phyloP scores from a whole-genome alignment of 768 basidiomycete genomes.

The Austroboletus eburneus region DNA sequence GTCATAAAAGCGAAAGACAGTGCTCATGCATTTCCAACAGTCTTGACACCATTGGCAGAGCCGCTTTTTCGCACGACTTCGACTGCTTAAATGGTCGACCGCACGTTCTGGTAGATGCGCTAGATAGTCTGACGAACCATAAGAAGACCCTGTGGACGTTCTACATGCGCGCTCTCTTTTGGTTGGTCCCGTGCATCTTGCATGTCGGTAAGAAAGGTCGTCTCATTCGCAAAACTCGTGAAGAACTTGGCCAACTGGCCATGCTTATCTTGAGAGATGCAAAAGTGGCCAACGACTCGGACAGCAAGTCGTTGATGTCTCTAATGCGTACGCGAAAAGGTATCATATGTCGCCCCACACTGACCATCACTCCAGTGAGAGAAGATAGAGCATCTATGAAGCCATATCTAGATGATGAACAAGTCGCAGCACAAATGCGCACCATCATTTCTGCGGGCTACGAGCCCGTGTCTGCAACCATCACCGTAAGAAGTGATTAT shows the following conservation, averaged over 20 bases:
- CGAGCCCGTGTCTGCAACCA: constrained; percentile 35
- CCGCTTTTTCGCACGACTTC: constrained; percentile 64
- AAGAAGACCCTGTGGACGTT: constrained; percentile 55
- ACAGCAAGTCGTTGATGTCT: constrained; percentile 48
- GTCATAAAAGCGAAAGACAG: neutral
- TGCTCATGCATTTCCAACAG: constrained; percentile 25
- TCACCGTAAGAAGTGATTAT: constrained; percentile 24
- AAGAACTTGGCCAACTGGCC: constrained; percentile 51
- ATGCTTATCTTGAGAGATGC: constrained; percentile 53
- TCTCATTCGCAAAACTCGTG: constrained; percentile 51
- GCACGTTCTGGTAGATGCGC: constrained; percentile 45
- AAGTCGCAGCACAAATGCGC: constrained; percentile 57
- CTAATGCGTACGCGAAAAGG: constrained; percentile 42
- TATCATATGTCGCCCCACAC: neutral
- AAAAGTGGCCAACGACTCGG: constrained; percentile 40
- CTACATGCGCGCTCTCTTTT: constrained; percentile 62
- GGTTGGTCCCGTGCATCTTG: constrained; percentile 53
- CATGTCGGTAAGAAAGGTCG: constrained; percentile 54
- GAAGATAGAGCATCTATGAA: constrained; percentile 42
- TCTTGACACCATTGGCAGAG: constrained; percentile 55
- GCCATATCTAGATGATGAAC: constrained; percentile 42
- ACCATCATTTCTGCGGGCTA: constrained; percentile 58
- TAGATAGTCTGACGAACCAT: constrained; percentile 59
- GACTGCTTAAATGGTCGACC: constrained; percentile 48
- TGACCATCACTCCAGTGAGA: constrained; percentile 29